A percentile compares a stretch with the other conserved stretches of the same genome.
phyloP scores from a whole-genome alignment of 1,284 basidiomycete species.

The Melampsora abietis-canadensis region DNA sequence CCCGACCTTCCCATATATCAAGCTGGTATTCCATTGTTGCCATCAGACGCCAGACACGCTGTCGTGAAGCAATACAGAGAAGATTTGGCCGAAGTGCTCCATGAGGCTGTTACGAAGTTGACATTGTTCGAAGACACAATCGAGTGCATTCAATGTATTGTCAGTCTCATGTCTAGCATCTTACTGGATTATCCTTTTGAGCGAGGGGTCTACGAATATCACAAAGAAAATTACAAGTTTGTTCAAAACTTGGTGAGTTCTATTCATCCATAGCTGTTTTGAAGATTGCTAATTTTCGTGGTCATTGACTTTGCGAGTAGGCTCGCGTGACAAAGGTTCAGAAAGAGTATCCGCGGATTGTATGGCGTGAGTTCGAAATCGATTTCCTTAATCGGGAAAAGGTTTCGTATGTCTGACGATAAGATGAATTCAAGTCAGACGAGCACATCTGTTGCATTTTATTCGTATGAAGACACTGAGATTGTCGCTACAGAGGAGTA shows the following conservation, averaged over 20 bases:
- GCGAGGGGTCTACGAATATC: constrained; percentile 55
- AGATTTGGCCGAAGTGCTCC: constrained; percentile 68
- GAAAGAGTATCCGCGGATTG: constrained; percentile 68
- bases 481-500: constrained; percentile 8
- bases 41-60: constrained; percentile 71
- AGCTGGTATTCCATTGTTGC: constrained; percentile 71
- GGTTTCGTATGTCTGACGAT: constrained; percentile 4
- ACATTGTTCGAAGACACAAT: constrained; percentile 82
- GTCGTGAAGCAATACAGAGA: constrained; percentile 63
- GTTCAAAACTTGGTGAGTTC: constrained; percentile 26
- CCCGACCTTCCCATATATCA: constrained; percentile 51
- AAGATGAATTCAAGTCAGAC: constrained; percentile 8
- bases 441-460: constrained; percentile 36
- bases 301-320: constrained; percentile 47
- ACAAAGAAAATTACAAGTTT: constrained; percentile 42
- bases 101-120: constrained; percentile 68
- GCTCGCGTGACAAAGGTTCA: constrained; percentile 57
- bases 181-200: constrained; percentile 70
- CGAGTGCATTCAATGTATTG: constrained; percentile 68
- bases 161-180: constrained; percentile 68
- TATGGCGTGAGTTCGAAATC: constrained; percentile 56
- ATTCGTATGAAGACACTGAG: constrained; percentile 21
- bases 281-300: constrained; percentile 53
- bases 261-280: constrained; percentile 49
- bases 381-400: neutral